Evolutionary conservation across 2,329 filamentous ascomycete genomes (phyloP), one percentile per base, ranked within the genome.

Genomic region (Akanthomyces uredinophilus): DNA sequence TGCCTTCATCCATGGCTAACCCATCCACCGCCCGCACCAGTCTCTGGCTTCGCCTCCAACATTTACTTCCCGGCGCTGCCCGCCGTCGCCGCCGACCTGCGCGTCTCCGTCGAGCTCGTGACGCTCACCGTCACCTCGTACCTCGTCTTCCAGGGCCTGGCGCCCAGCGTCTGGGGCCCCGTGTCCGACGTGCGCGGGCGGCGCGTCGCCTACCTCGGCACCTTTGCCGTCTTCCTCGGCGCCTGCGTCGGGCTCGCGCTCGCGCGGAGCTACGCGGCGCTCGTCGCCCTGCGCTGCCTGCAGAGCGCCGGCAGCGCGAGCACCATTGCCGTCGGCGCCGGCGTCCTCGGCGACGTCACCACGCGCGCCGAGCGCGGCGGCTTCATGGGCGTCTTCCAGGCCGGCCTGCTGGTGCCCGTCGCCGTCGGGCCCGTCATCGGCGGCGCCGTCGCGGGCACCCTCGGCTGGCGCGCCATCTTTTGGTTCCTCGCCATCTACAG

Each of bases 331-430:
- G 74, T 89, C 18, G 70, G 71, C 5, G 67, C 69, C 2, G 85
- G 80, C 0, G 79, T 87, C 0, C 79, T 88, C 4, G 81, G 80
- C 1, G 87, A 89, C 65, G 76, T 87, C 4, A 80, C 80, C 0
- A 84, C 83, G 0, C 78, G 78, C 1, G 77, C 78, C 0, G 84
- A 88, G 67, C 77, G 86, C 52, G 84, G 83, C 20, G 73, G 76
- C 8, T 83, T 81, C 68, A 80, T 86, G 65, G 83, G 78, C 46
- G 78, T 78, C 65, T 79, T 77, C 53, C 77, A 75, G 52, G 41
- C 68, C 3, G 71, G 70, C 7, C 41, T 63, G 32, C 68, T 73
- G 13, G 72, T 74, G 29, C 79, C 75, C 16, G 69, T 74, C 0
- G 72, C 74, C 8, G 60, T 77, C 3, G 74, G 80, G 0, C 83